Conservation (phyloP, 2,329 filamentous ascomycete genomes). For the Beauveria medogensis region DNA sequence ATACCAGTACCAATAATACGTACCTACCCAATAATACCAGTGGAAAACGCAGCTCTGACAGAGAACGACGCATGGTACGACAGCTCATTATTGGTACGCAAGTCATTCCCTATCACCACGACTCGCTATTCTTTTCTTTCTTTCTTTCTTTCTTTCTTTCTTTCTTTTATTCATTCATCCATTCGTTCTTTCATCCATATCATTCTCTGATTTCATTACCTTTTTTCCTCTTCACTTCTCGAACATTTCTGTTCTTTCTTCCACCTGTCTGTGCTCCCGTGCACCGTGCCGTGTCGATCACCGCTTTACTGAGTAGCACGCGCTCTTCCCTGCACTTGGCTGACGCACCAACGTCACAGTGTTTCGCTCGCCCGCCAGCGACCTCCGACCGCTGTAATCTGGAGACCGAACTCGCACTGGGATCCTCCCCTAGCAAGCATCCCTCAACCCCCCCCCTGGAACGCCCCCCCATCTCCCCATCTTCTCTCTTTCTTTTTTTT, state of each 20-base stretch:
- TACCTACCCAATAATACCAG: no score
- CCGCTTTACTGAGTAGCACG: background rate
- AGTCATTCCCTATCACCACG: background rate
- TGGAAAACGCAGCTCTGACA: no score
- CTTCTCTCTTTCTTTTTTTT: background rate
- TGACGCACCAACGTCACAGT: constrained; percentile 9
- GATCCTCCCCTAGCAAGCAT: background rate
- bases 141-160: background rate
- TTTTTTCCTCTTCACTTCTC: background rate
- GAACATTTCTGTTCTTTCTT: background rate
- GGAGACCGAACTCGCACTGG: no score
- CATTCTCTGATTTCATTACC: background rate
- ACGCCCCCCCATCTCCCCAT: background rate
- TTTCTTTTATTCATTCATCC: background rate
- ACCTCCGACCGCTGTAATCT: background rate
- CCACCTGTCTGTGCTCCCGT: background rate
- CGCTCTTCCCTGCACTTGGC: background rate
- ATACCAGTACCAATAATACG: no score
- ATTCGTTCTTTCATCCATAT: background rate
- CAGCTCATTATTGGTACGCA: background rate
- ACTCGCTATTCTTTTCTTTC: background rate
- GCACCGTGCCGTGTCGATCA: constrained; percentile 1
- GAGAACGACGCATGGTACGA: background rate
- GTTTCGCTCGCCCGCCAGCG: background rate
- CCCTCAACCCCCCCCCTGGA: constrained; percentile 2